phyloP scores from a whole-genome alignment of 148 eudicot genomes.

The Simmondsia chinensis region DNA sequence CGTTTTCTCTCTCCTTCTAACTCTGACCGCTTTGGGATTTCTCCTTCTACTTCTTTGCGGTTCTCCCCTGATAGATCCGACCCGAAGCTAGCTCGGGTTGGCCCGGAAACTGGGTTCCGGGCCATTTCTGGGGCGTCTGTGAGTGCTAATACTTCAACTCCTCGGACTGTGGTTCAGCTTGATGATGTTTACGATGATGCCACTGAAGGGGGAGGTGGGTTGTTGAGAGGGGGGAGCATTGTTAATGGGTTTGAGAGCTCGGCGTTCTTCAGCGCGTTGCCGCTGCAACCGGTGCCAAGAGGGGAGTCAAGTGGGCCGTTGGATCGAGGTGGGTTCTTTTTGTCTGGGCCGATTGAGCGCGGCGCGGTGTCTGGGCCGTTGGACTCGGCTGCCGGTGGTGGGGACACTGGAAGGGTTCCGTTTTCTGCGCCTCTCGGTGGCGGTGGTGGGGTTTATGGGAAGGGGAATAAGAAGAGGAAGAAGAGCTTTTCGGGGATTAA shows the following conservation, averaged over 20 bases:
- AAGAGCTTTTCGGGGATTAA: slow-evolving; percentile 53
- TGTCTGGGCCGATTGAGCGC: slow-evolving; percentile 93
- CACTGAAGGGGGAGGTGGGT: slow-evolving; percentile 21
- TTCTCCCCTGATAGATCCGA: slow-evolving; percentile 52
- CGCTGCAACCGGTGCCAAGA: slow-evolving; percentile 70
- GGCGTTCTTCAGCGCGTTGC: slow-evolving; percentile 64
- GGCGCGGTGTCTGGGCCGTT: slow-evolving; percentile 92
- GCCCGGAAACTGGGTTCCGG: slow-evolving; percentile 39
- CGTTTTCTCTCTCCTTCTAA: slow-evolving; percentile 74
- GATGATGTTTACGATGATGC: slow-evolving; percentile 36
- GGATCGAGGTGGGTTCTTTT: slow-evolving; percentile 50
- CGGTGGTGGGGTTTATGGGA: slow-evolving; percentile 12
- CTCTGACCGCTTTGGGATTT: slow-evolving; percentile 85
- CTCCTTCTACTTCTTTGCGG: slow-evolving; percentile 62
- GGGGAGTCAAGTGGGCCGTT: slow-evolving; percentile 44
- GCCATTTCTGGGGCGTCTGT: slow-evolving; percentile 93
- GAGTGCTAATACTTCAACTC: slow-evolving; percentile 75
- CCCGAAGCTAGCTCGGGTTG: slow-evolving; percentile 4
- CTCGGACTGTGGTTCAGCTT: slow-evolving; percentile 46
- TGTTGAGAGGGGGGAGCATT: slow-evolving; percentile 24
- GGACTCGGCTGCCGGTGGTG: slow-evolving; percentile 17
- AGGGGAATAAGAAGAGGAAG: slow-evolving; percentile 50
- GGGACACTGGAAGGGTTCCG: slow-evolving; percentile 36
- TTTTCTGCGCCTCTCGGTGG: slow-evolving; percentile 84
- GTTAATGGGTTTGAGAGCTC: slow-evolving; percentile 85